phyloP scores from a whole-genome alignment of 148 eudicot genomes.

The Dysphania ambrosioides region DNA sequence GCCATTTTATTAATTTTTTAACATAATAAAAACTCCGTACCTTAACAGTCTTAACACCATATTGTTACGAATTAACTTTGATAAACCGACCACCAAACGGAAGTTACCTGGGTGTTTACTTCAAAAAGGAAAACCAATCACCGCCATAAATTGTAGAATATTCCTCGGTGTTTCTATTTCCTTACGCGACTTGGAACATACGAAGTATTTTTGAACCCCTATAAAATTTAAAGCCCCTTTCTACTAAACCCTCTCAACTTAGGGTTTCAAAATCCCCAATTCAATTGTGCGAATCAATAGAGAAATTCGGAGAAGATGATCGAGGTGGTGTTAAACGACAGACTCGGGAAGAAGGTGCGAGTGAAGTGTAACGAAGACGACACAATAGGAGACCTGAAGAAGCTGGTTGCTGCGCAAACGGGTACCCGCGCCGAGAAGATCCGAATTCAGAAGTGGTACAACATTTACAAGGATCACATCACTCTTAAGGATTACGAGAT shows the following conservation, averaged over 20 bases:
- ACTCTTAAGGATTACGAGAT: constrained; percentile 87
- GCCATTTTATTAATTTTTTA: too few species aligned
- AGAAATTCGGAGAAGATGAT: constrained; percentile 24
- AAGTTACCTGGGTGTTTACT: too few species aligned
- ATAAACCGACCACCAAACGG: too few species aligned
- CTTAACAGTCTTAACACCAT: too few species aligned
- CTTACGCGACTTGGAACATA: too few species aligned
- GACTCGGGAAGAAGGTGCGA: constrained; percentile 54
- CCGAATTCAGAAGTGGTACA: constrained; percentile 94
- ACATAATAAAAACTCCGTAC: too few species aligned
- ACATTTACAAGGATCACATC: constrained; percentile 84
- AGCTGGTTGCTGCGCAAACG: constrained; percentile 91
- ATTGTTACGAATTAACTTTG: too few species aligned
- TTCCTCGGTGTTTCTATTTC: too few species aligned
- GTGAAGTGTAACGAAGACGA: constrained; percentile 97
- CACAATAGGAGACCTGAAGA: constrained; percentile 89
- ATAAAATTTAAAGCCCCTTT: too few species aligned
- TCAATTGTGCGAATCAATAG: background rate
- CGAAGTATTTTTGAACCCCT: too few species aligned
- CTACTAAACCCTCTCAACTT: background rate
- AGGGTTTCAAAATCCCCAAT: background rate
- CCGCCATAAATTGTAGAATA: too few species aligned
- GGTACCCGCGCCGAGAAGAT: constrained; percentile 87
- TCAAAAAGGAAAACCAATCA: too few species aligned
- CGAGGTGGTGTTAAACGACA: constrained; percentile 36